Base-by-base conservation (phyloP, 2,329 filamentous ascomycete species). In the Leptographium wingfieldii region DNA sequence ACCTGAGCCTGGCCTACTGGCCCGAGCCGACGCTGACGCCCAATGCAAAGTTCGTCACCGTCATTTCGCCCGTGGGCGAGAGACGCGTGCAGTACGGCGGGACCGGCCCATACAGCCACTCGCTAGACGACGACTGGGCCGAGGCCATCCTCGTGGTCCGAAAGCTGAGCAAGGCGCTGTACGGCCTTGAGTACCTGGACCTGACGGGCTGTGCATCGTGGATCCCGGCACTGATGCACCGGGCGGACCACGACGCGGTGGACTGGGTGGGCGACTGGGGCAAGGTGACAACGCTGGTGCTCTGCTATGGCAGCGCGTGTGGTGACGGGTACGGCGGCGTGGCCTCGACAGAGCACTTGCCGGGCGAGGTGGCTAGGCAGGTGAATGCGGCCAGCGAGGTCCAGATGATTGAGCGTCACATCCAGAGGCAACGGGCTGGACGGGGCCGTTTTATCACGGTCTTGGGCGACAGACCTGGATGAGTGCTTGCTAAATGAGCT, bases 1-100 rank as follows among this genome's bases (percentile, higher is more conserved):
- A 86, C 65, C 72, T 86, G 49, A 83, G 78, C 63, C 73, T 86
- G 7, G 81, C 82, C 19, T 80, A 79, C 67, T 86, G 83, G 83
- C 83, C 83, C 1, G 76, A 77, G 56, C 83, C 83, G 2, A 76
- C 76, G 19, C 70, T 83, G n/a, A 81, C 80, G 2, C 79, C 80
- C 10, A 78, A 80, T 63, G 76, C 81, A 7, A 76, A 74, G 60
- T 72, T 72, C 31, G 70, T 79, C 0, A 76, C 77, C 2, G 69
- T 84, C 2, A 69, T 74, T 1, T 75, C 77, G 5, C 71, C 73
- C 5, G 69, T 22, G n/a, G 31, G 74, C 38, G 79, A 74, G 33
- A 71, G 66, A 35, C 69, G 67, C 16, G 69, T 82, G 11, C 76
- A 77, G 46, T 84, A 83, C 63, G 75, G 78, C 43, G 80, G 77